Percentiles rank a stretch among this genome's conserved stretches.
Evolutionary conservation across 352 stramenopile species (phyloP).

Genomic region (Pythium phragmitis): DNA sequence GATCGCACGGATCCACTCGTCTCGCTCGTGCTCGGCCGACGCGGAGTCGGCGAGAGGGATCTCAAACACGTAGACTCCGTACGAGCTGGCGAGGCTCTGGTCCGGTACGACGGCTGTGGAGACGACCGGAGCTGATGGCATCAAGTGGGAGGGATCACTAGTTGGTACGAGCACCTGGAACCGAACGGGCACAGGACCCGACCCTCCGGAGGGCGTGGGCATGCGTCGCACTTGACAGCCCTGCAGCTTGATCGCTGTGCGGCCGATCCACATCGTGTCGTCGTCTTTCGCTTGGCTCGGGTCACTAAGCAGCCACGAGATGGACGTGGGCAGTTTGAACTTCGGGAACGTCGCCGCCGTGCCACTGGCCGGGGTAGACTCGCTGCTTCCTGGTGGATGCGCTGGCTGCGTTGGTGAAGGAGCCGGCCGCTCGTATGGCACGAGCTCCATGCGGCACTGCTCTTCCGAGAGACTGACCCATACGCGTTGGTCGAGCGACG

Average conservation of each 20-base stretch:
- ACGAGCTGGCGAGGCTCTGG: neutral
- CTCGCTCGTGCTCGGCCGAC: slow-evolving; percentile 2
- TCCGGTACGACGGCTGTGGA: slow-evolving; percentile 6
- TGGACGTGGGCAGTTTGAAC: slow-evolving; percentile 46
- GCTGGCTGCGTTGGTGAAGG: neutral
- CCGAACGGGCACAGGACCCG: slow-evolving; percentile 4
- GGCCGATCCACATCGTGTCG: slow-evolving; percentile 6
- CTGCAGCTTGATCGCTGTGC: slow-evolving; percentile 39
- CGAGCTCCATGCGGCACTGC: slow-evolving; percentile 56
- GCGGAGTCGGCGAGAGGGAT: neutral
- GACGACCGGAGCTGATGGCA: neutral
- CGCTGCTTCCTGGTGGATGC: neutral
- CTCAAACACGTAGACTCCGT: slow-evolving; percentile 26
- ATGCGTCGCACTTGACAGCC: slow-evolving; percentile 49
- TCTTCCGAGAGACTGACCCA: slow-evolving; percentile 62
- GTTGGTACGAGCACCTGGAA: slow-evolving; percentile 27
- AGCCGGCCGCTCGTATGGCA: slow-evolving; percentile 17
- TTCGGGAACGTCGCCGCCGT: slow-evolving; percentile 23
- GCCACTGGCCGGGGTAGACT: neutral
- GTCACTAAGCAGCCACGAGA: slow-evolving; percentile 58
- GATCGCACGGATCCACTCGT: slow-evolving; percentile 22
- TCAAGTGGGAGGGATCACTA: neutral
- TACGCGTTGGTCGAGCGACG: slow-evolving; percentile 33
- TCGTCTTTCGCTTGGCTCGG: slow-evolving; percentile 30
- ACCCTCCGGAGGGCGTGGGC: neutral